A percentile compares a stretch with the other conserved stretches of the same genome.
Conservation (phyloP, 2,329 filamentous ascomycete species). For the Colletotrichum sp. region DNA sequence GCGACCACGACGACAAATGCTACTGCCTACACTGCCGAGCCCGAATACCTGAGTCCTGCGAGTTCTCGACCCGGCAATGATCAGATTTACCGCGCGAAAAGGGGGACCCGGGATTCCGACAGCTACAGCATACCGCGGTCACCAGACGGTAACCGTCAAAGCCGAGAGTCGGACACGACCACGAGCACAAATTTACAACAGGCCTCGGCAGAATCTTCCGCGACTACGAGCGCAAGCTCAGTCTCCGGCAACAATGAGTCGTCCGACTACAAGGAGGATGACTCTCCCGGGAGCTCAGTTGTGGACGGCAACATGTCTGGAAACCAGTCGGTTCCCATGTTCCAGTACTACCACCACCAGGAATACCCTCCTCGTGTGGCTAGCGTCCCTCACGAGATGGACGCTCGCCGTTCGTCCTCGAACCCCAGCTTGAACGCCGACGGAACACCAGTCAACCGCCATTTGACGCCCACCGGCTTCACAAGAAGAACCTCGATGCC, state of each 20-base stretch:
- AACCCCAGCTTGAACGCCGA: slow-evolving; percentile 57
- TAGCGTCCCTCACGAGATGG: slow-evolving; percentile 46
- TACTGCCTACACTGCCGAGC: slow-evolving; percentile 1
- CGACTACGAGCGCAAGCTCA: slow-evolving; percentile 62
- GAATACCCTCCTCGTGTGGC: slow-evolving; percentile 46
- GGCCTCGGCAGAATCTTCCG: slow-evolving; percentile 56
- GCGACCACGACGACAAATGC: neutral
- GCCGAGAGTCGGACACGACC: slow-evolving; percentile 55
- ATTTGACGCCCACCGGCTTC: slow-evolving; percentile 65
- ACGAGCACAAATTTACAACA: slow-evolving; percentile 54
- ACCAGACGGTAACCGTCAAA: slow-evolving; percentile 49
- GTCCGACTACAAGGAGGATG: slow-evolving; percentile 47
- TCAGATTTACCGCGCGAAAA: neutral
- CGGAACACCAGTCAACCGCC: slow-evolving; percentile 57
- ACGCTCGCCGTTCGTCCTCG: slow-evolving; percentile 47
- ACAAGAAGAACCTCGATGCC: slow-evolving; percentile 63
- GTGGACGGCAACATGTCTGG: slow-evolving; percentile 48
- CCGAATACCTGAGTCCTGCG: neutral
- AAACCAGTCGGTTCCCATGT: slow-evolving; percentile 55
- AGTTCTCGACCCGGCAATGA: neutral
- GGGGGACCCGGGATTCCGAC: slow-evolving; percentile 28
- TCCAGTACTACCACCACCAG: slow-evolving; percentile 69
- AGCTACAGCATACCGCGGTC: slow-evolving; percentile 35
- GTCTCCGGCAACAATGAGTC: slow-evolving; percentile 56
- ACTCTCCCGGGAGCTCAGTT: slow-evolving; percentile 57